A percentile compares a stretch with the other conserved stretches of the same genome.
Conservation (phyloP, 345 rosid species). For the Pseudoturritis turrita region DNA sequence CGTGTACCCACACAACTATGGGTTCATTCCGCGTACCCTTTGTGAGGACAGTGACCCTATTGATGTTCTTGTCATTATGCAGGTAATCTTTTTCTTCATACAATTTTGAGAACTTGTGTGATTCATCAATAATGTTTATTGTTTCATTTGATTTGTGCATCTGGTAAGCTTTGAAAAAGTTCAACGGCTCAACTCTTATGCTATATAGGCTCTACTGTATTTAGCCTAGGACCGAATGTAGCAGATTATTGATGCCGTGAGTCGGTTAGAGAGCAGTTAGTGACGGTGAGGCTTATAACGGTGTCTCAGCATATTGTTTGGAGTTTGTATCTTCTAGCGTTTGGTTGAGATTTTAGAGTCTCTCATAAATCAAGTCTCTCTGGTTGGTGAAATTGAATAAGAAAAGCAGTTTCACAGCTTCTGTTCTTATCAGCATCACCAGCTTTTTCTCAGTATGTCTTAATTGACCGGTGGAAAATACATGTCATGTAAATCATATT, state of each 20-base stretch:
- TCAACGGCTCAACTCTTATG: not conserved
- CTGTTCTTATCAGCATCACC: not conserved
- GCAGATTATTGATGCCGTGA: not conserved
- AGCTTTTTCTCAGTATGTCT: not conserved
- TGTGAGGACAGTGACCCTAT: slow-evolving; percentile 97
- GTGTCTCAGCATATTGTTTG: not conserved
- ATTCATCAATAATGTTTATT: not conserved
- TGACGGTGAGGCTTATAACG: not conserved
- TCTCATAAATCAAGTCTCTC: not conserved
- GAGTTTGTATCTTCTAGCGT: too few relatives aligned
- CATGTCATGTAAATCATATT: not conserved
- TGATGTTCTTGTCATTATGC: slow-evolving; percentile 97
- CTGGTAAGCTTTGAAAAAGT: not conserved
- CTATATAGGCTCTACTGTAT: not conserved
- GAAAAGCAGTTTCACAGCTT: not conserved
- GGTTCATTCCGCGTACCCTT: slow-evolving; percentile 95
- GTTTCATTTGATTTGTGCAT: not conserved
- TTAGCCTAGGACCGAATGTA: slow-evolving; percentile 4
- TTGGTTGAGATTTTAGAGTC: not conserved
- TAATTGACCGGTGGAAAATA: not conserved
- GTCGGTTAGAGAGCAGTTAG: not conserved
- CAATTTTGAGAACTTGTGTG: not conserved
- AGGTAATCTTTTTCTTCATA: slow-evolving; percentile 41
- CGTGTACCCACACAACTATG: slow-evolving; percentile 99
- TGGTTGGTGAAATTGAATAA: not conserved